A percentile compares a stretch with the other conserved stretches of the same genome.
Conservation (phyloP, 1,284 basidiomycete species). For the Rhodotorula sp. region DNA sequence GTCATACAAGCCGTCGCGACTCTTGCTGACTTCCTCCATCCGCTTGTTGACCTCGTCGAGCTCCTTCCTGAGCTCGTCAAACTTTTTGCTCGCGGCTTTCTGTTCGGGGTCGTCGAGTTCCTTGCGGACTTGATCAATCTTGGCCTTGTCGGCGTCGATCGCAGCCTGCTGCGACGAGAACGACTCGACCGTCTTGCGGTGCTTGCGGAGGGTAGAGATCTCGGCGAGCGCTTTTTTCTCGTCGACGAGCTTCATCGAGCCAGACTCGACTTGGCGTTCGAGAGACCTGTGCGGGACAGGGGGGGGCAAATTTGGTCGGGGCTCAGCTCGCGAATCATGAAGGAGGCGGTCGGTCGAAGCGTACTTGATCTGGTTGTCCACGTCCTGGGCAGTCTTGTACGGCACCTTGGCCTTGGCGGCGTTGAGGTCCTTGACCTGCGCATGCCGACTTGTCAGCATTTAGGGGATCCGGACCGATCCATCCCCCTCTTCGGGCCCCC, state of each 20-base stretch:
- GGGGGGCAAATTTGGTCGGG: not conserved
- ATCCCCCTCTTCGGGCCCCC: constrained; percentile 10
- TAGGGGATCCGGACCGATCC: not conserved
- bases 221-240: constrained; percentile 93
- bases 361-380: constrained; percentile 81
- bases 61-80: constrained; percentile 78
- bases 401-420: constrained; percentile 72
- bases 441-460: no score
- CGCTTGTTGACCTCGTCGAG: constrained; percentile 82
- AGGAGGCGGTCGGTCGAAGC: constrained; percentile 39
- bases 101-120: constrained; percentile 88
- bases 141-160: constrained; percentile 75
- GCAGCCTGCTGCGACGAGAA: constrained; percentile 74
- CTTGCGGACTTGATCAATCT: constrained; percentile 75
- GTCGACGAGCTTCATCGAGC: constrained; percentile 86
- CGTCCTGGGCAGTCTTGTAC: constrained; percentile 83
- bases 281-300: constrained; percentile 58
- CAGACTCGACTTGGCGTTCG: constrained; percentile 87
- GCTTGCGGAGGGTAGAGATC: constrained; percentile 55
- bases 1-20: constrained; percentile 78
- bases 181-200: constrained; percentile 59
- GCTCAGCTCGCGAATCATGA: not conserved
- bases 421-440: constrained; percentile 83
- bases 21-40: constrained; percentile 78
- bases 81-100: constrained; percentile 77